Percentiles rank a stretch among this genome's conserved stretches.
These are phyloP conservation scores for Nannizzia gypsea DNA, from an alignment of 2,329 filamentous ascomycete genomes.

Conservation along the genomic window DNA sequence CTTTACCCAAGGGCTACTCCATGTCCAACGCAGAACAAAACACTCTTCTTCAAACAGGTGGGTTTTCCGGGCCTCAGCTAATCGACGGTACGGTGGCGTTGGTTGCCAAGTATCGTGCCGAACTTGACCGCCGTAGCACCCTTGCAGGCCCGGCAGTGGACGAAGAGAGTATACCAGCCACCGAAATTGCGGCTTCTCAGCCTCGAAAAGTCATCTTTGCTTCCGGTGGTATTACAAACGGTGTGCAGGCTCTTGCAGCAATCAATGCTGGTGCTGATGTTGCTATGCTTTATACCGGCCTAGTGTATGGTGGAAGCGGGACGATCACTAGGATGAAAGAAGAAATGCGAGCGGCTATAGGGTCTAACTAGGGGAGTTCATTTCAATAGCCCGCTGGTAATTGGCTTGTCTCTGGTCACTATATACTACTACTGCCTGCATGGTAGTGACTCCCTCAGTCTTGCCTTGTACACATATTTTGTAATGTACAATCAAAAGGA, in stretches of 20 bases:
- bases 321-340: constrained; percentile 45
- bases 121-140: constrained; percentile 45
- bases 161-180: constrained; percentile 15
- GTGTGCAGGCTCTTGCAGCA: constrained; percentile 67
- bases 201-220: constrained; percentile 75
- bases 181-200: constrained; percentile 14
- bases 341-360: constrained; percentile 30
- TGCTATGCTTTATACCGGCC: constrained; percentile 79
- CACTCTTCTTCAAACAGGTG: constrained; percentile 64
- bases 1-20: constrained; percentile 54
- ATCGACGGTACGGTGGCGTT: constrained; percentile 68
- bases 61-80: constrained; percentile 82
- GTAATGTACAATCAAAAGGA: background rate
- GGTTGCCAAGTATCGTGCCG: constrained; percentile 64
- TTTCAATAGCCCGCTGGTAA: background rate
- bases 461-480: background rate
- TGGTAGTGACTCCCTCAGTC: background rate
- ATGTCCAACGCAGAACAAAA: constrained; percentile 56
- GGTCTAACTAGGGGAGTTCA: background rate
- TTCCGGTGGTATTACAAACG: constrained; percentile 83
- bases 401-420: background rate
- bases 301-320: constrained; percentile 53
- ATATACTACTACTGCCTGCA: background rate
- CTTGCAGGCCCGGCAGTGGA: constrained; percentile 10
- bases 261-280: constrained; percentile 82